A percentile compares a stretch with the other conserved stretches of the same genome.
phyloP scores from a whole-genome alignment of 495 filamentous ascomycete genomes.

The Friedmanniomyces simplex region DNA sequence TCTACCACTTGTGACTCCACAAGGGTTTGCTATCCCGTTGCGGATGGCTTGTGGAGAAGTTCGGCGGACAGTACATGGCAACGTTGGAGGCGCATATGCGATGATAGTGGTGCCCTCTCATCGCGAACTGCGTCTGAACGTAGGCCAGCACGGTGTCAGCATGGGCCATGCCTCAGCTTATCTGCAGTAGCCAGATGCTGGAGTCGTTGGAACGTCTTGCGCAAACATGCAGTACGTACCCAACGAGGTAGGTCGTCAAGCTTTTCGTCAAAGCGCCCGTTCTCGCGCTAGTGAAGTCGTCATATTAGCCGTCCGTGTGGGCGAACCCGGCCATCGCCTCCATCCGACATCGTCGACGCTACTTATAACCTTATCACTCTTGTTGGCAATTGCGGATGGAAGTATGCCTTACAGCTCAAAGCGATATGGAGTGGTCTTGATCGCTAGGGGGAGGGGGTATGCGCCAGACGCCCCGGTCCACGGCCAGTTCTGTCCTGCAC shows the following conservation, averaged over 20 bases:
- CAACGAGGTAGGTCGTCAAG: neutral
- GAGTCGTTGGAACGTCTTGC: neutral
- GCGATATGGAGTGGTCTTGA: neutral
- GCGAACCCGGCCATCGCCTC: neutral
- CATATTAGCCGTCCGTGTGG: conserved; percentile 2
- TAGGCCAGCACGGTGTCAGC: neutral
- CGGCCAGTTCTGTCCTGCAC: too few relatives aligned
- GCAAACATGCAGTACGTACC: neutral
- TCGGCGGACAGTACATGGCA: neutral
- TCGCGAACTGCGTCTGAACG: too few relatives aligned
- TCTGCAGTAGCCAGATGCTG: neutral
- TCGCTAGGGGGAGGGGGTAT: too few relatives aligned
- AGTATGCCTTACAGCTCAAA: neutral
- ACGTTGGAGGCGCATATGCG: neutral
- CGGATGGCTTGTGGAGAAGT: neutral
- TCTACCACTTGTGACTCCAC: conserved; percentile 1
- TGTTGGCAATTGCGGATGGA: neutral
- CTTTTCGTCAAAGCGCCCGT: neutral
- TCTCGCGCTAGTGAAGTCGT: conserved; percentile 6
- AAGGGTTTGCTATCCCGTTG: neutral
- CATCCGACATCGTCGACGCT: neutral
- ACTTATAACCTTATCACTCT: too few relatives aligned
- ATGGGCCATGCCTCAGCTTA: too few relatives aligned
- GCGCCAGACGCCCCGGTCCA: too few relatives aligned
- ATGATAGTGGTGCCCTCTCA: neutral